Conservation (phyloP, 805 yeast species). For the Yamadazyma tumulicola region DNA sequence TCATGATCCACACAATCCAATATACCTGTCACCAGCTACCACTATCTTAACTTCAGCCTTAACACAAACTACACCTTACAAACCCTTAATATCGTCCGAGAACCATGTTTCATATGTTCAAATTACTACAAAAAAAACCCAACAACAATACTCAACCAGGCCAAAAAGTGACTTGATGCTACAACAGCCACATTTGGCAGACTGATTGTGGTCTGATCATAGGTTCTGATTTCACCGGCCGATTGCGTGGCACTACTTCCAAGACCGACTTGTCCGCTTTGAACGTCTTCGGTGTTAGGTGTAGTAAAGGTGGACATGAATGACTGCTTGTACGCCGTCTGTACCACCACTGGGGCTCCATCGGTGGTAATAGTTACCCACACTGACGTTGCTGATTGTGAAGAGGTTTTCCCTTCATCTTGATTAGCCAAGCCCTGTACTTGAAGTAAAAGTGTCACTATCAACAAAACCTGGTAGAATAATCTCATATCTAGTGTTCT, state of each 20-base stretch:
- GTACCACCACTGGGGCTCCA: constrained; percentile 25
- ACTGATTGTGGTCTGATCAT: constrained; percentile 23
- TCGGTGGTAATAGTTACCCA: constrained; percentile 33
- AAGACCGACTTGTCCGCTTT: constrained; percentile 29
- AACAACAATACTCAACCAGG: too few relatives aligned
- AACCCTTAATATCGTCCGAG: constrained; percentile 3
- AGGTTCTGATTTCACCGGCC: constrained; percentile 30
- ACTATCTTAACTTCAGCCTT: too few relatives aligned
- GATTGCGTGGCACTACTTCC: constrained; percentile 22
- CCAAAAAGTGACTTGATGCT: too few relatives aligned
- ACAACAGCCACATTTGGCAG: constrained; percentile 7
- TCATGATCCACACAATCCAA: too few relatives aligned
- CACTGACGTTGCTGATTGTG: constrained; percentile 22
- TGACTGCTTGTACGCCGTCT: constrained; percentile 21
- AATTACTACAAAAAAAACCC: too few relatives aligned
- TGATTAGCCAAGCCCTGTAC: constrained; percentile 15
- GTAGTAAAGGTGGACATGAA: constrained; percentile 23
- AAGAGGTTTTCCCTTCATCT: constrained; percentile 6
- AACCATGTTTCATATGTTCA: too few relatives aligned
- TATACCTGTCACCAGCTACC: too few relatives aligned
- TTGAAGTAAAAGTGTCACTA: too few relatives aligned
- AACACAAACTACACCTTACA: too few relatives aligned
- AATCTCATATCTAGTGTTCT: too few relatives aligned
- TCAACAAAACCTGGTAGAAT: too few relatives aligned
- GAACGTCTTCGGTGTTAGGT: constrained; percentile 13